Evolutionary conservation across 305 asterid species (phyloP).

Genomic region (Rubia balearica): DNA sequence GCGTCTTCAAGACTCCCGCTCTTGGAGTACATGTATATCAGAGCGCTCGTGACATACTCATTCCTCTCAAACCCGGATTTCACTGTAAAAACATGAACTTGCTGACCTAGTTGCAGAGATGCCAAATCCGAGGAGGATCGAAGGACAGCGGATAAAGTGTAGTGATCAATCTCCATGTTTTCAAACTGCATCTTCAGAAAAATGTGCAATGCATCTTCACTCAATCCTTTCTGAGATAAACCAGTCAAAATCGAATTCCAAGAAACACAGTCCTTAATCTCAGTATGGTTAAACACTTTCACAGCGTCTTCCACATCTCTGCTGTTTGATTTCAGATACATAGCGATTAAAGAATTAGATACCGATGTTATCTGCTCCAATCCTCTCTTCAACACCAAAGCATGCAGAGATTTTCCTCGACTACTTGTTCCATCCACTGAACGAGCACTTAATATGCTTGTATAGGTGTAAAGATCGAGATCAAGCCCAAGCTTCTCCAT

Average conservation of each 20-base stretch:
- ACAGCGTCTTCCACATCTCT: conserved; percentile 8
- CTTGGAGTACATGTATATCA: conserved; percentile 37
- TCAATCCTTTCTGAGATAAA: conserved; percentile 5
- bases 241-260: conserved; percentile 11
- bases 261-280: conserved; percentile 8
- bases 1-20: conserved; percentile 79
- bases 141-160: conserved; percentile 5
- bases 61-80: conserved; percentile 7
- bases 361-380: conserved; percentile 3
- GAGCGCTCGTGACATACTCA: neutral
- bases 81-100: neutral
- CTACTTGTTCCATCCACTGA: neutral
- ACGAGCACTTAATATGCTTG: neutral
- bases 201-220: conserved; percentile 1
- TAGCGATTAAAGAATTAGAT: conserved; percentile 1
- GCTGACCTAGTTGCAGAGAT: conserved; percentile 5
- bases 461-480: conserved; percentile 8
- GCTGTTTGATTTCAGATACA: conserved; percentile 5
- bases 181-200: conserved; percentile 3
- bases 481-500: conserved; percentile 4
- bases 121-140: conserved; percentile 11
- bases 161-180: conserved; percentile 9
- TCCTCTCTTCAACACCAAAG: conserved; percentile 9
- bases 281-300: neutral
- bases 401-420: conserved; percentile 6